These are phyloP conservation scores for Podospora bellae-mahoneyi DNA, from an alignment of 495 filamentous ascomycete genomes.

Conservation along the genomic window DNA sequence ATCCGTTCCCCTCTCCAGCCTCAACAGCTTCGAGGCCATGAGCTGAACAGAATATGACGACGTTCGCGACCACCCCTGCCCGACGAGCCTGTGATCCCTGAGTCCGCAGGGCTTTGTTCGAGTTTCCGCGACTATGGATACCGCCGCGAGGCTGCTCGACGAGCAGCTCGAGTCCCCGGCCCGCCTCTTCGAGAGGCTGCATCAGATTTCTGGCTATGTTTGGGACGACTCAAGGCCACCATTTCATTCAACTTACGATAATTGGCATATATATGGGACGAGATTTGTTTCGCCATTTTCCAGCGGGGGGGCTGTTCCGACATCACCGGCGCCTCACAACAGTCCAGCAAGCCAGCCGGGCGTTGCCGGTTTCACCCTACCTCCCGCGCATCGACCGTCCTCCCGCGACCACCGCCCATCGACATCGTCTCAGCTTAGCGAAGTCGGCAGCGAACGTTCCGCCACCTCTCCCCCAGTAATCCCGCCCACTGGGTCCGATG, in stretches of 20 bases:
- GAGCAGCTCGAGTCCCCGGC: constrained; percentile 63
- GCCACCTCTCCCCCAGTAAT: constrained; percentile 29
- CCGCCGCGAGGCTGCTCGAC: constrained; percentile 48
- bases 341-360: constrained; percentile 30
- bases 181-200: constrained; percentile 68
- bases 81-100: constrained; percentile 30
- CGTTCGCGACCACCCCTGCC: constrained; percentile 31
- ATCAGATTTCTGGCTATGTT: constrained; percentile 67
- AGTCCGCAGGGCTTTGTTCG: constrained; percentile 14
- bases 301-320: constrained; percentile 27
- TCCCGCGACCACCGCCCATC: constrained; percentile 37
- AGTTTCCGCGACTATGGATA: constrained; percentile 44
- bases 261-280: constrained; percentile 58
- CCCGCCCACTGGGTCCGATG: constrained; percentile 28
- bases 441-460: constrained; percentile 40
- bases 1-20: constrained; percentile 13
- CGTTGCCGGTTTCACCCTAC: constrained; percentile 28
- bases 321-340: constrained; percentile 25
- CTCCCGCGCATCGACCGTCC: constrained; percentile 30
- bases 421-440: constrained; percentile 32
- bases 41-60: constrained; percentile 39
- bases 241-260: constrained; percentile 81
- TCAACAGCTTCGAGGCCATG: constrained; percentile 18
- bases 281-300: constrained; percentile 45
- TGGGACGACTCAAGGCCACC: constrained; percentile 69